These are phyloP conservation scores for Xylaria flabelliformis DNA, from an alignment of 495 filamentous ascomycete genomes.

Conservation along the genomic window DNA sequence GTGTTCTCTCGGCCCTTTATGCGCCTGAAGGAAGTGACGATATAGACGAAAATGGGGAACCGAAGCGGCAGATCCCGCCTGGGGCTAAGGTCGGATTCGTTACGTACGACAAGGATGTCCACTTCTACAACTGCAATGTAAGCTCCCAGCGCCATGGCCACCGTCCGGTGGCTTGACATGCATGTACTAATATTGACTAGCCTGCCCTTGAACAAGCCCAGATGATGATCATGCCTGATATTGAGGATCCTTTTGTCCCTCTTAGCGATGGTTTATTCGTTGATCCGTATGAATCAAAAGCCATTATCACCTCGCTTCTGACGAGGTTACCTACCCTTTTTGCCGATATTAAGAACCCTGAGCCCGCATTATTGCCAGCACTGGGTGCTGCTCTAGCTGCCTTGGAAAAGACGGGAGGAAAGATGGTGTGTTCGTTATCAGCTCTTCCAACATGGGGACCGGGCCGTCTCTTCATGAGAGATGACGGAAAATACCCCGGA, in stretches of 20 bases:
- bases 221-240: slow-evolving; percentile 98
- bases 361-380: slow-evolving; percentile 83
- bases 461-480: slow-evolving; percentile 78
- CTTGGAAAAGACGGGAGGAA: slow-evolving; percentile 85
- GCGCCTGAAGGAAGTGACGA: slow-evolving; percentile 61
- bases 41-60: slow-evolving; percentile 61
- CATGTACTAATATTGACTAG: slow-evolving; percentile 46
- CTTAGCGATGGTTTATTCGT: slow-evolving; percentile 92
- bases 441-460: slow-evolving; percentile 91
- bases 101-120: slow-evolving; percentile 93
- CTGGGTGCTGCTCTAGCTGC: slow-evolving; percentile 82
- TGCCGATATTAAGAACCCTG: slow-evolving; percentile 82
- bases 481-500: slow-evolving; percentile 84
- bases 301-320: slow-evolving; percentile 85
- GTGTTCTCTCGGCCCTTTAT: slow-evolving; percentile 85
- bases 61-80: slow-evolving; percentile 68
- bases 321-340: slow-evolving; percentile 82
- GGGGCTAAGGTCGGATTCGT: slow-evolving; percentile 93
- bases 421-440: slow-evolving; percentile 85
- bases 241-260: slow-evolving; percentile 96
- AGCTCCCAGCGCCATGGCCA: slow-evolving; percentile 37
- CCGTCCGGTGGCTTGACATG: not conserved
- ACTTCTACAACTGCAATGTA: slow-evolving; percentile 95
- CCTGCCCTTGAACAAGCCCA: slow-evolving; percentile 84
- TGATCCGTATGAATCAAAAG: slow-evolving; percentile 90